Base-by-base conservation (phyloP, 441 rosid genomes). In the Populus trichocarpa region DNA sequence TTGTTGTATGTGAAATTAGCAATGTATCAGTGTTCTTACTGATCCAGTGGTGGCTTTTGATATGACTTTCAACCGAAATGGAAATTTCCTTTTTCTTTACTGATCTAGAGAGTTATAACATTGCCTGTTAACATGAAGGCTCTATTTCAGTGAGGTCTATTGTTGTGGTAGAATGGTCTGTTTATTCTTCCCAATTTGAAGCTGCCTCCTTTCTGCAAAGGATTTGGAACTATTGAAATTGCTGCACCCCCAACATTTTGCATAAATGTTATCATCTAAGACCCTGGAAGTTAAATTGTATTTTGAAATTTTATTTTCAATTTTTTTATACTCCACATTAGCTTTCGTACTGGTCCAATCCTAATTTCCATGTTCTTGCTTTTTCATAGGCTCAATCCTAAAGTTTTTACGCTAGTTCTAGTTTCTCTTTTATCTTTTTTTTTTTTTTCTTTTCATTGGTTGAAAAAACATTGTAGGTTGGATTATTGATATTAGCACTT, bases 401-500 rank as follows among this genome's bases (percentile, higher is more conserved):
- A 53, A 53, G 9, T 18, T 18, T 3, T 3, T 18, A 53, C 0
- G 8, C 61, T 53, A 53, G n/a, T 53, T 53, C 8, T 53, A 6
- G 61, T 18, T 53, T 53, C 20, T 46, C 22, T 53, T 18, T 53
- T 18, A 16, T 53, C n/a, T n/a, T n/a, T 53, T 18, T 16, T 16
- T 5, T 16, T 18, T 53, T 18, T 1, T 6, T 3, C 32, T 20
- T 53, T 46, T 50, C 11, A 18, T 46, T 68, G 28, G 46, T 30
- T 13, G 64, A 9, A 53, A 28, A 69, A 18, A 0, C 11, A 26
- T 53, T 64, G 16, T 12, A 26, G 71, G 6, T 38, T 28, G 13
- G 42, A 73, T 77, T 46, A 14, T 61, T 57, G 40, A 23, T 69
- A 35, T 35, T 75, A 63, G 67, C 11, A 68, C 38, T 26, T 72